These are phyloP conservation scores for Cupressus sempervirens DNA, from an alignment of 75 land plant genomes.

Conservation along the genomic window DNA sequence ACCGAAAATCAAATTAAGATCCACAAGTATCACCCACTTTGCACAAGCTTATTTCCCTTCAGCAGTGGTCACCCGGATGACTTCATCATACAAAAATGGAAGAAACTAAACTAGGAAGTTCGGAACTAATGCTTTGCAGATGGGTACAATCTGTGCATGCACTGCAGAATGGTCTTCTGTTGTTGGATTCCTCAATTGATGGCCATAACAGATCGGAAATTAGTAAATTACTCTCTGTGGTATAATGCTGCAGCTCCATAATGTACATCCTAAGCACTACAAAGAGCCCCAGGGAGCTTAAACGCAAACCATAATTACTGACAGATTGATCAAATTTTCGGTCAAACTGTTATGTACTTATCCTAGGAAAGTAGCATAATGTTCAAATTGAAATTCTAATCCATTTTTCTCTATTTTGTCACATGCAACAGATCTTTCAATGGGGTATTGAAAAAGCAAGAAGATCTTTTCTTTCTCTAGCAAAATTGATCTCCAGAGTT, in stretches of 20 bases:
- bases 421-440: neutral
- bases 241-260: neutral
- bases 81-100: constrained; percentile 1
- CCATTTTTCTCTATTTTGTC: neutral
- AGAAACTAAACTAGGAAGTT: neutral
- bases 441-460: neutral
- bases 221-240: no score
- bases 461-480: neutral
- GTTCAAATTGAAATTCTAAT: neutral
- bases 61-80: neutral
- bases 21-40: neutral
- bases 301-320: neutral
- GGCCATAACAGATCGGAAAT: neutral
- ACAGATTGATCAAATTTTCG: neutral
- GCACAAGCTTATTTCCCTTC: neutral
- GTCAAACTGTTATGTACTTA: neutral
- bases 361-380: neutral
- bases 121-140: neutral
- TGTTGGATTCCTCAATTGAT: neutral
- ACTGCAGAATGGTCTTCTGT: neutral
- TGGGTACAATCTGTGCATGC: neutral
- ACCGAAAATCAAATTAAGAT: neutral
- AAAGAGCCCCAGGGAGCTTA: neutral
- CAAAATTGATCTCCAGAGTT: neutral
- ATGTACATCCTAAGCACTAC: constrained; percentile 2